phyloP scores from a whole-genome alignment of 345 rosid genomes.

The Rhizophora apiculata region DNA sequence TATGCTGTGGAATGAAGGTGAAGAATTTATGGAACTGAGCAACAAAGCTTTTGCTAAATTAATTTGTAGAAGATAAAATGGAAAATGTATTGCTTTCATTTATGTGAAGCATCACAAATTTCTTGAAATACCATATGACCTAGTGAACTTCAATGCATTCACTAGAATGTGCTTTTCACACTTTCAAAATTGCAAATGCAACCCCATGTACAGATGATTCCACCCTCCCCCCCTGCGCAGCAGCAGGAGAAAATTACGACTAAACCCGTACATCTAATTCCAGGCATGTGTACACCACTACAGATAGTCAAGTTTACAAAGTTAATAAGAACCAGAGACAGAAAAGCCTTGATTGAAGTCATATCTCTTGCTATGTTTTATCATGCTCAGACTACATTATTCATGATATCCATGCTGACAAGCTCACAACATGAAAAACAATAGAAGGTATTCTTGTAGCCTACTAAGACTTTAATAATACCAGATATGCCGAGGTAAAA shows the following conservation, averaged over 20 bases:
- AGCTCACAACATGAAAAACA: not conserved
- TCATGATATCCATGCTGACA: not conserved
- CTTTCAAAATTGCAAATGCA: too few species aligned
- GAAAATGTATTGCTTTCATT: not conserved
- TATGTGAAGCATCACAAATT: too few species aligned
- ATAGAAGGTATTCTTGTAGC: not conserved
- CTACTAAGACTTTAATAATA: not conserved
- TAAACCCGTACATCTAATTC: too few species aligned
- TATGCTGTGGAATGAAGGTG: not conserved
- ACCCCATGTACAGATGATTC: too few species aligned
- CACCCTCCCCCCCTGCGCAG: too few species aligned
- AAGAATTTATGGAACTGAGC: not conserved
- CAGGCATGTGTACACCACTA: not conserved
- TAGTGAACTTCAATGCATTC: too few species aligned
- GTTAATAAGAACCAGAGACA: not conserved
- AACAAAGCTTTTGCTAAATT: not conserved
- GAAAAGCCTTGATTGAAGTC: not conserved
- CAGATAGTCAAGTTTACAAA: not conserved
- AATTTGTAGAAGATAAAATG: not conserved
- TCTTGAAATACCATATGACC: too few species aligned
- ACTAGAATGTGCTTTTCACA: too few species aligned
- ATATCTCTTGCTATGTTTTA: not conserved
- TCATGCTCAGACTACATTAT: not conserved
- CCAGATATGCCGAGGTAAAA: not conserved
- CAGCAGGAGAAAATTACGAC: too few species aligned